These are phyloP conservation scores for Protea cynaroides DNA, from an alignment of 164 flowering plant genomes.

Conservation along the genomic window DNA sequence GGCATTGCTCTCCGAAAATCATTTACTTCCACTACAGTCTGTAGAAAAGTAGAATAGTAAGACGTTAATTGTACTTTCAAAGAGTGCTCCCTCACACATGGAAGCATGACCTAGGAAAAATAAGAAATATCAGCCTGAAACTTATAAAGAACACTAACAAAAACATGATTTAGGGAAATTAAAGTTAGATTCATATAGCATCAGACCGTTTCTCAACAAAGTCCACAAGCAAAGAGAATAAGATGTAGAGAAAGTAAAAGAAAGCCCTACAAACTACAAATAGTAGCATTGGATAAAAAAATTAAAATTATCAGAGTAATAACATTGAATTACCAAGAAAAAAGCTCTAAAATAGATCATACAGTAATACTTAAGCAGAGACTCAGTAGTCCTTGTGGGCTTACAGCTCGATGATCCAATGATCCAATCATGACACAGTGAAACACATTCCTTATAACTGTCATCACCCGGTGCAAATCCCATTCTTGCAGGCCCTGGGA, in stretches of 20 bases:
- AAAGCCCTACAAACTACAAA: background rate
- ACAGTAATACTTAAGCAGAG: background rate
- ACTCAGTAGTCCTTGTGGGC: background rate
- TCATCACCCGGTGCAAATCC: no score
- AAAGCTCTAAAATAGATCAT: background rate
- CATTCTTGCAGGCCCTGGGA: no score
- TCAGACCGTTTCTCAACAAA: no score
- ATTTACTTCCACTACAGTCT: conserved; percentile 65
- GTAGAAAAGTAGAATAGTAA: conserved; percentile 5
- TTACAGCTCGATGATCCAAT: background rate
- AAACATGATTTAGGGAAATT: background rate
- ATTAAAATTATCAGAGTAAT: background rate
- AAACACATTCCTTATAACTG: background rate
- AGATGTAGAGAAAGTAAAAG: background rate
- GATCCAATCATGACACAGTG: background rate
- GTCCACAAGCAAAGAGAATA: background rate
- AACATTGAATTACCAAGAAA: background rate
- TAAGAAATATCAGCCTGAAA: background rate
- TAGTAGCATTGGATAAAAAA: background rate
- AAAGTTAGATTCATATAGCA: no score
- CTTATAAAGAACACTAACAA: background rate
- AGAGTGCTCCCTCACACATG: background rate
- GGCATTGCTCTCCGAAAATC: conserved; percentile 67
- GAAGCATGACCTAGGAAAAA: background rate
- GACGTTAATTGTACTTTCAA: background rate